A percentile compares a stretch with the other conserved stretches of the same genome.
These are phyloP conservation scores for Tetrapisispora arboricola DNA, from an alignment of 805 yeast species.

Conservation along the genomic window DNA sequence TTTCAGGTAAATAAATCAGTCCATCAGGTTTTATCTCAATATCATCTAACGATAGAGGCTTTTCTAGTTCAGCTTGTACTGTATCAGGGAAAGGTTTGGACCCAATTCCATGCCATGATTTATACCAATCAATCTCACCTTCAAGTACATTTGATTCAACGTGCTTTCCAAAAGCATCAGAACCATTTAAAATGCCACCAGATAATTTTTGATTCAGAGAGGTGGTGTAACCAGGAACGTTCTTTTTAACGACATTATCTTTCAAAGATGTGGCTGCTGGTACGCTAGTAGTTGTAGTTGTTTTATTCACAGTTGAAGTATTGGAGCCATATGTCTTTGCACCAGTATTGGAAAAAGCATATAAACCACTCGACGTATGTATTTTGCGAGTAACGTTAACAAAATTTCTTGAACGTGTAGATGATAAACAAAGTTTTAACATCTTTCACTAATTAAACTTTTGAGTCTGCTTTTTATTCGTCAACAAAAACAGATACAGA, in stretches of 20 bases:
- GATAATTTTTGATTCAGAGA: slow-evolving; percentile 11
- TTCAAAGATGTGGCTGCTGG: background rate
- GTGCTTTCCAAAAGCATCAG: background rate
- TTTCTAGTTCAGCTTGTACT: slow-evolving; percentile 48
- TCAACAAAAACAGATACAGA: too few species aligned
- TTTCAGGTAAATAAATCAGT: slow-evolving; percentile 82
- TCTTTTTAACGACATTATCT: background rate
- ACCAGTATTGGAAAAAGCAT: background rate
- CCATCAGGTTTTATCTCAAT: slow-evolving; percentile 97
- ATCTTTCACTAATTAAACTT: too few species aligned
- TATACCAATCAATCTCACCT: slow-evolving; percentile 57
- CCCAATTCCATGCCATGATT: slow-evolving; percentile 80
- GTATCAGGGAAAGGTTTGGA: slow-evolving; percentile 59
- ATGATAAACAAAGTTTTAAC: background rate
- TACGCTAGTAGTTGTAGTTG: background rate
- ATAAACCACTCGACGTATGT: background rate
- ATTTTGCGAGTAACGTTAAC: background rate
- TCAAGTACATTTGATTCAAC: background rate
- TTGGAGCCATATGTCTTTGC: background rate
- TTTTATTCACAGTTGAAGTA: background rate
- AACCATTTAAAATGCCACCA: slow-evolving; percentile 6
- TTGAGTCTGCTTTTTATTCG: too few species aligned
- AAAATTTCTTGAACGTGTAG: background rate
- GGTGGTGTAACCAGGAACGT: slow-evolving; percentile 7
- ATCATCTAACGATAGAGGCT: slow-evolving; percentile 56